Conservation (phyloP, 1,284 basidiomycete genomes). For the Xerocomus minutiporus region DNA sequence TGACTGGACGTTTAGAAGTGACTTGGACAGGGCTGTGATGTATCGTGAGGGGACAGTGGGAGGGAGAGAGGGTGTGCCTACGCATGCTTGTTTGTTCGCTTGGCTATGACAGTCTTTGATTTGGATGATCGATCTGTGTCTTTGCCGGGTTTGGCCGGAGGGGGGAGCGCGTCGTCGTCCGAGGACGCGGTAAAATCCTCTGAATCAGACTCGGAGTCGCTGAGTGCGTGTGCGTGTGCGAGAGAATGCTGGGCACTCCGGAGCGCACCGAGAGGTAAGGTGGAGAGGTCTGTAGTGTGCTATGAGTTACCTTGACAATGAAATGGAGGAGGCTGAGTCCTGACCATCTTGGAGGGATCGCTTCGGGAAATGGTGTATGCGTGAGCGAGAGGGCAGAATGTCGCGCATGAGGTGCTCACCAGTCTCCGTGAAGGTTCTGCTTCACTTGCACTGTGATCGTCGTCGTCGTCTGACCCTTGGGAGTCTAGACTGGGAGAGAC, state of each 20-base stretch:
- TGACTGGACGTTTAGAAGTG: conserved; percentile 84
- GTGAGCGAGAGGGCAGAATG: conserved; percentile 22
- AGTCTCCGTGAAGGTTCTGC: conserved; percentile 29
- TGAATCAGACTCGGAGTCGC: conserved; percentile 36
- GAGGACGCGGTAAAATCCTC: conserved; percentile 15
- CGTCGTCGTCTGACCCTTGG: conserved; percentile 21
- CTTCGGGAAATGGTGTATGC: conserved; percentile 13
- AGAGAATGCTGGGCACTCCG: conserved; percentile 62
- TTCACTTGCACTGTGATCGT: conserved; percentile 11
- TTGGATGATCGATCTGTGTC: conserved; percentile 36
- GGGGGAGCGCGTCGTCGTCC: conserved; percentile 25
- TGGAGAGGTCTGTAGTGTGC: conserved; percentile 45
- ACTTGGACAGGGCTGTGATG: conserved; percentile 70
- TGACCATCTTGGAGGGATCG: conserved; percentile 27
- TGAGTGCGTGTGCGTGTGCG: conserved; percentile 34
- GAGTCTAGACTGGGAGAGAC: conserved; percentile 26
- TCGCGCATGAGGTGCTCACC: conserved; percentile 14
- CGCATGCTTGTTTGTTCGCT: conserved; percentile 86
- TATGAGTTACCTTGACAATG: conserved; percentile 3
- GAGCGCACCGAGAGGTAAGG: conserved; percentile 60
- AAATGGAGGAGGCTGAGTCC: background rate
- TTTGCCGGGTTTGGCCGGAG: conserved; percentile 16
- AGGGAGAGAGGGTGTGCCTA: conserved; percentile 43
- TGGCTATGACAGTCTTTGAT: conserved; percentile 46
- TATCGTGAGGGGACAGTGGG: background rate